Evolutionary conservation across 2,329 filamentous ascomycete species (phyloP), one percentile per base, ranked within the genome.

Genomic region (Sporothrix brunneoviolacea): DNA sequence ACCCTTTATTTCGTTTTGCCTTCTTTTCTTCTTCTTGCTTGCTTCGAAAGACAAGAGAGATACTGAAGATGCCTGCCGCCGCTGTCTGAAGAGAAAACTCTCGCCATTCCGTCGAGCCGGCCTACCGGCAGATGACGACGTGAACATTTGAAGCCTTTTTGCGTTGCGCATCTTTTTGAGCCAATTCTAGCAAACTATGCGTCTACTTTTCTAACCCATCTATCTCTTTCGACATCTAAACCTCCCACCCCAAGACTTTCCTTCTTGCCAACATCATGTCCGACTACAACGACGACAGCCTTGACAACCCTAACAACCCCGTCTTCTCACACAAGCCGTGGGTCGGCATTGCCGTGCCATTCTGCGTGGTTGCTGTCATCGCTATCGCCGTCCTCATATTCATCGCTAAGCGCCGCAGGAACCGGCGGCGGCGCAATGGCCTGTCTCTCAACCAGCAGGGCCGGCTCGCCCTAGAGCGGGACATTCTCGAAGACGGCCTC

Each of bases 381-480:
- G 19, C 36, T n/a, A 1, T 50, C 18, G 27, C 37, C 37, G n/a
- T 53, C 16, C 24, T 44, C 1, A 33, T 32, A 27, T 36, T n/a
- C n/a, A n/a, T n/a, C n/a, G n/a, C n/a, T n/a, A n/a, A 40, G 13
- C 52, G 55, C 4, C 51, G 53, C 7, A 35, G 45, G 3, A 27
- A 19, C 19, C 44, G 27, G n/a, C 35, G 15, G 22, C 27, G 15
- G 12, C 42, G 51, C 13, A n/a, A n/a, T 5, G 47, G 36, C 2
- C 22, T 54, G 18, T 10, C 27, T 4, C 46, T 53, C n/a, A 37
- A 50, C 28, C 54, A 44, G 2, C 54, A 55, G n/a, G 52, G 54
- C 35, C 51, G 51, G 2, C 35, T 43, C 10, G 54, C 54, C 4
- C 50, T 53, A 2, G 45, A 52, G 35, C 52, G 50, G 2, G 54